These are phyloP conservation scores for Trichosanthes cucumerina DNA, from an alignment of 306 rosid genomes.

Conservation along the genomic window DNA sequence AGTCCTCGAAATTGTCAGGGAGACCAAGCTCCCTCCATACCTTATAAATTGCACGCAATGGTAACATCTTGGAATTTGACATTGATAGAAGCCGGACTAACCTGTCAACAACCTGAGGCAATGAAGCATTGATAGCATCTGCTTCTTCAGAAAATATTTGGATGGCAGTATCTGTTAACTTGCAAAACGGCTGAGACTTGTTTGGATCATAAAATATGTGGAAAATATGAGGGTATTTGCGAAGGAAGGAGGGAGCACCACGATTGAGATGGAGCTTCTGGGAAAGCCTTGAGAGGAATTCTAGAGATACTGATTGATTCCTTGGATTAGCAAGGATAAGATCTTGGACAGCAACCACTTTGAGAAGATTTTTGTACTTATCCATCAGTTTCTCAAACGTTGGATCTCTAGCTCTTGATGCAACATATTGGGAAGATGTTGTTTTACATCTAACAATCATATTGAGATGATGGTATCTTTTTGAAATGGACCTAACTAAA, in stretches of 20 bases:
- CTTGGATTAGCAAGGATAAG: constrained; percentile 73
- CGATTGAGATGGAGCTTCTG: constrained; percentile 84
- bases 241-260: constrained; percentile 63
- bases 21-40: constrained; percentile 88
- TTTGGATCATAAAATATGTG: constrained; percentile 51
- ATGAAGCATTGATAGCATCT: constrained; percentile 39
- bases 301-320: constrained; percentile 49
- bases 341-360: constrained; percentile 71
- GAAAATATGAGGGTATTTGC: constrained; percentile 76
- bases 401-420: constrained; percentile 72
- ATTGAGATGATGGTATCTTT: constrained; percentile 2
- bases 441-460: constrained; percentile 42
- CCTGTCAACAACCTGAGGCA: constrained; percentile 54
- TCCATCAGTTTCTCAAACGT: constrained; percentile 91
- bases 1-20: constrained; percentile 90
- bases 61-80: constrained; percentile 58
- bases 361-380: constrained; percentile 61
- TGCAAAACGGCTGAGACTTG: constrained; percentile 53
- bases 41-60: constrained; percentile 76
- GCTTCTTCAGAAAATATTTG: constrained; percentile 42
- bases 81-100: constrained; percentile 60
- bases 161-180: constrained; percentile 49
- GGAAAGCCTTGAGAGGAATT: constrained; percentile 67
- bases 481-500: background rate
- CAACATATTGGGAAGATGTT: constrained; percentile 59